Evolutionary conservation across 2,329 filamentous ascomycete species (phyloP).

Genomic region (Didymella exigua): DNA sequence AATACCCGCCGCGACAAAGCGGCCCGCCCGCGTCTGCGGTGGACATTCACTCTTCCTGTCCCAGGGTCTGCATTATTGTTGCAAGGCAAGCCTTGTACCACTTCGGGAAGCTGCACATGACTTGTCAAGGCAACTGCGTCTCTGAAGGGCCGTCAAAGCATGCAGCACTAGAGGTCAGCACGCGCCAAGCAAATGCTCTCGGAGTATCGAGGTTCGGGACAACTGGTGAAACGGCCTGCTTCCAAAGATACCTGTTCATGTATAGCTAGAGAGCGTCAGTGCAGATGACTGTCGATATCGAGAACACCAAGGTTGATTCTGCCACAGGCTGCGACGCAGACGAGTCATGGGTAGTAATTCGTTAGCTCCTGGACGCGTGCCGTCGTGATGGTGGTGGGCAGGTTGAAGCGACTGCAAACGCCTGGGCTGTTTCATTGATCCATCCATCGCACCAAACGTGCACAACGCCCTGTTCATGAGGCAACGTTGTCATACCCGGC

Average conservation of each 20-base stretch:
- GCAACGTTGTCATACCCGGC: background rate
- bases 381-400: slow-evolving; percentile 1
- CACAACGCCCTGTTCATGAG: slow-evolving; percentile 1
- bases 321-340: slow-evolving; percentile 16
- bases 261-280: slow-evolving; percentile 8
- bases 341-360: slow-evolving; percentile 9
- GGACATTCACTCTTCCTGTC: slow-evolving; percentile 6
- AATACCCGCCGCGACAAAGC: slow-evolving; percentile 10
- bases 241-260: slow-evolving; percentile 6
- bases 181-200: slow-evolving; percentile 6
- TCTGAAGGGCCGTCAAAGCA: background rate
- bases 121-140: background rate
- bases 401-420: slow-evolving; percentile 9
- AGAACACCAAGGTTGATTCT: slow-evolving; percentile 8
- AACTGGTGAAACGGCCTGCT: slow-evolving; percentile 13
- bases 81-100: background rate
- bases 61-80: background rate
- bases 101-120: background rate
- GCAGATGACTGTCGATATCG: slow-evolving; percentile 5
- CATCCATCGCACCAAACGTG: slow-evolving; percentile 1
- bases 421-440: slow-evolving; percentile 10
- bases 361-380: slow-evolving; percentile 4
- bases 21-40: slow-evolving; percentile 13
- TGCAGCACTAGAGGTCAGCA: background rate
- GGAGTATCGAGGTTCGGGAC: slow-evolving; percentile 12